Evolutionary conservation across 2,329 filamentous ascomycete genomes (phyloP).

Genomic region (Ceratocystis destructans): DNA sequence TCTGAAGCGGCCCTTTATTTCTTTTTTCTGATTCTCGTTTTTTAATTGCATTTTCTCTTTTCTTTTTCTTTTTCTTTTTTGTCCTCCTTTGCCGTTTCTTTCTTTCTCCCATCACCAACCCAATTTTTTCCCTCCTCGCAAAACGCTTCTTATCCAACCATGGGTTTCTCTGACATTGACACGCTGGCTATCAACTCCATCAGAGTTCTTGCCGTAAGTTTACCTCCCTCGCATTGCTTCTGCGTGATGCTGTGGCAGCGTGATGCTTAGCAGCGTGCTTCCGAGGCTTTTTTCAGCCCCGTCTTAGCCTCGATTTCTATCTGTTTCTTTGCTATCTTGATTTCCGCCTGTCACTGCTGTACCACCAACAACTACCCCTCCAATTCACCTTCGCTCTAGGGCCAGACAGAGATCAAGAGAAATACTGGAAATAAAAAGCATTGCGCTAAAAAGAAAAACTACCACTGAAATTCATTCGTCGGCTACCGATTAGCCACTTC

Average conservation of each 20-base stretch:
- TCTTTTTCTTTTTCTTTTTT: slow-evolving; percentile 18
- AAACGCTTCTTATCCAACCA: slow-evolving; percentile 34
- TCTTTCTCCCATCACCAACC: slow-evolving; percentile 20
- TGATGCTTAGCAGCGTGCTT: slow-evolving; percentile 19
- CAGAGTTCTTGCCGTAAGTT: slow-evolving; percentile 81
- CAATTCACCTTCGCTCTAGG: neutral
- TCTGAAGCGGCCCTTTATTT: slow-evolving; percentile 21
- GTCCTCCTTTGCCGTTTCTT: slow-evolving; percentile 16
- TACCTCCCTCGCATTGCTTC: slow-evolving; percentile 20
- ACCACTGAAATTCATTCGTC: too few relatives aligned
- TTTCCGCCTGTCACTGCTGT: neutral
- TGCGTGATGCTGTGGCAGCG: slow-evolving; percentile 16
- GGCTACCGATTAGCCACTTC: too few relatives aligned
- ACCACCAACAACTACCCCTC: slow-evolving; percentile 20
- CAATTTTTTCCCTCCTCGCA: slow-evolving; percentile 15
- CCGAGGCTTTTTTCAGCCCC: slow-evolving; percentile 27
- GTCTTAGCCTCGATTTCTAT: slow-evolving; percentile 10
- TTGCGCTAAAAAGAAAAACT: too few relatives aligned
- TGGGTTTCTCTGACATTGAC: slow-evolving; percentile 82
- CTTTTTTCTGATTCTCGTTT: slow-evolving; percentile 22
- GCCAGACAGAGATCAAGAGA: too few relatives aligned
- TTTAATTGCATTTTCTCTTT: slow-evolving; percentile 21
- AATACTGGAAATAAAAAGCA: too few relatives aligned
- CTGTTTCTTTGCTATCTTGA: too few relatives aligned
- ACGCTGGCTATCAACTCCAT: slow-evolving; percentile 96